phyloP scores from a whole-genome alignment of 139 green algal genomes.

The Marvania coccoides region DNA sequence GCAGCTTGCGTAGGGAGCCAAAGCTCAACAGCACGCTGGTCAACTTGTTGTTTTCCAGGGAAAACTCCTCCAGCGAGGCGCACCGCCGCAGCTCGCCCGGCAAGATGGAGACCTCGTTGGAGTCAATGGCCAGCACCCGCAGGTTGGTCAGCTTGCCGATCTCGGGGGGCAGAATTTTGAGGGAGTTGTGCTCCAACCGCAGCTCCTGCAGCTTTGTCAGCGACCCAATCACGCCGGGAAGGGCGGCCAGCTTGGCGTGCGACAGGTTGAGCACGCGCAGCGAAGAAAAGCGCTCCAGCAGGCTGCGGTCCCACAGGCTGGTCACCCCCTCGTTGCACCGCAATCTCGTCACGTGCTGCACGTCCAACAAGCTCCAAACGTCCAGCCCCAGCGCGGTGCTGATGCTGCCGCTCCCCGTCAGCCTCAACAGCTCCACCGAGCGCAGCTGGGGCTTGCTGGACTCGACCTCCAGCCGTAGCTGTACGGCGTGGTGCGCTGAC shows the following conservation, averaged over 20 bases:
- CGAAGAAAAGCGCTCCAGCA: conserved; percentile 14
- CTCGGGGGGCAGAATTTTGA: conserved; percentile 55
- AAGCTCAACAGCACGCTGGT: conserved; percentile 62
- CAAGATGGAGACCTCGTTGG: conserved; percentile 71
- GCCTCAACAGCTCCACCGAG: conserved; percentile 31
- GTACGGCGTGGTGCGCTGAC: background rate
- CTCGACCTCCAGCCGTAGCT: conserved; percentile 20
- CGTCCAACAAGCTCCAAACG: conserved; percentile 30
- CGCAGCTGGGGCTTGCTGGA: conserved; percentile 30
- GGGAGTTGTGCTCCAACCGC: conserved; percentile 44
- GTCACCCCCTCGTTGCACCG: conserved; percentile 38
- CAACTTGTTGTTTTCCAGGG: conserved; percentile 81
- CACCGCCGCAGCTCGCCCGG: conserved; percentile 70
- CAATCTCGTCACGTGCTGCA: conserved; percentile 39
- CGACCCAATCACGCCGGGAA: conserved; percentile 25
- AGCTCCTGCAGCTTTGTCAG: conserved; percentile 30
- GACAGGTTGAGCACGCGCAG: conserved; percentile 55
- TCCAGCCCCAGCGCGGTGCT: conserved; percentile 29
- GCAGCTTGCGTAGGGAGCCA: conserved; percentile 34
- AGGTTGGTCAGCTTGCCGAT: conserved; percentile 58
- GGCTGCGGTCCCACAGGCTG: conserved; percentile 10
- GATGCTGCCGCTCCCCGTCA: conserved; percentile 9
- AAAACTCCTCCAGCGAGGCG: conserved; percentile 59
- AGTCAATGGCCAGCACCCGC: conserved; percentile 55
- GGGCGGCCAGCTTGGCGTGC: conserved; percentile 34